These are phyloP conservation scores for Colletotrichum limetticola DNA, from an alignment of 2,329 filamentous ascomycete genomes.

Conservation along the genomic window DNA sequence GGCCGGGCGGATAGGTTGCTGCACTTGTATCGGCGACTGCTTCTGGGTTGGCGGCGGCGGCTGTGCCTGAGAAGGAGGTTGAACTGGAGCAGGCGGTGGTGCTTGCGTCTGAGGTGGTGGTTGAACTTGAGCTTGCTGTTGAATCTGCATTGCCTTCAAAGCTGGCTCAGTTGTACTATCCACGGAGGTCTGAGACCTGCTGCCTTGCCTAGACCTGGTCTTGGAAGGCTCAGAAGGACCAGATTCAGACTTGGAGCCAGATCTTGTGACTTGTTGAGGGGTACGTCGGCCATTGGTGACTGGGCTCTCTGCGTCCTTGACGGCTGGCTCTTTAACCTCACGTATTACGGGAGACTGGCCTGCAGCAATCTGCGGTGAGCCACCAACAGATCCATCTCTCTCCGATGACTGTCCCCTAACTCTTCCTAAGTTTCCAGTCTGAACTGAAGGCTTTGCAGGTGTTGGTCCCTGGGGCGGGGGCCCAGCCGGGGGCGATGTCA, in stretches of 20 bases:
- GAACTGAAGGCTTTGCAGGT: constrained; percentile 57
- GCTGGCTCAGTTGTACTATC: constrained; percentile 74
- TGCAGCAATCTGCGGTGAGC: constrained; percentile 48
- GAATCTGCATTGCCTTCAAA: constrained; percentile 50
- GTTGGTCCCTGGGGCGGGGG: constrained; percentile 67
- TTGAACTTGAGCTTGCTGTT: constrained; percentile 2
- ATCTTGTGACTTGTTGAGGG: constrained; percentile 62
- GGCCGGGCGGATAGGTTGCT: constrained; percentile 53
- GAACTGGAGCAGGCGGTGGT: constrained; percentile 47
- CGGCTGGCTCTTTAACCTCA: constrained; percentile 43
- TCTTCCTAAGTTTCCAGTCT: constrained; percentile 53
- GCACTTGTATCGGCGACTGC: constrained; percentile 44
- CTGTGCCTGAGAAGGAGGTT: constrained; percentile 12
- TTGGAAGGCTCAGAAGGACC: constrained; percentile 45
- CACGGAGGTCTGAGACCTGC: constrained; percentile 72
- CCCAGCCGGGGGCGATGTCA: constrained; percentile 48
- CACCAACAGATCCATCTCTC: constrained; percentile 46
- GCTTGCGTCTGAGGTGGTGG: constrained; percentile 38
- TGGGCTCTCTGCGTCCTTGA: constrained; percentile 61
- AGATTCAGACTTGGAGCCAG: constrained; percentile 50
- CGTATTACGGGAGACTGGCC: constrained; percentile 55
- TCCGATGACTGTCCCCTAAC: constrained; percentile 63
- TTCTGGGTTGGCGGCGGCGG: constrained; percentile 18
- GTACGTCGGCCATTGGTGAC: constrained; percentile 71
- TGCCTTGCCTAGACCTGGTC: constrained; percentile 47